These are phyloP conservation scores for Tuber melanosporum DNA, from an alignment of 495 filamentous ascomycete genomes.

Conservation along the genomic window DNA sequence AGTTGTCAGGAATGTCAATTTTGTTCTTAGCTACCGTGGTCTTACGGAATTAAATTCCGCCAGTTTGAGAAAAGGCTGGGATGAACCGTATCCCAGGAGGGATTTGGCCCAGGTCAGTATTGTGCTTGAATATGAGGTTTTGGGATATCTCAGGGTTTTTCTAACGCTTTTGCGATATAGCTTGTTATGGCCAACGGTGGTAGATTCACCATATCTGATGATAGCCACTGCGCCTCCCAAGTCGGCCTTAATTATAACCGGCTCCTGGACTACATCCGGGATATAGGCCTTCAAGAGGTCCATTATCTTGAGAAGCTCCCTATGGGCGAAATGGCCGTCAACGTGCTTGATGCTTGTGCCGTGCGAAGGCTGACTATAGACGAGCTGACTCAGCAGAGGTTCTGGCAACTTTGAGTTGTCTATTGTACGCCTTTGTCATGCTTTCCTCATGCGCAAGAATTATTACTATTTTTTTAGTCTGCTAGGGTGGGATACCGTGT, in stretches of 20 bases:
- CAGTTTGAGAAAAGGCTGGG: conserved; percentile 79
- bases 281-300: conserved; percentile 48
- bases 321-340: conserved; percentile 35
- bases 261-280: conserved; percentile 54
- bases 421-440: neutral
- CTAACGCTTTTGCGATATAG: conserved; percentile 43
- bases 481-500: neutral
- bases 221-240: conserved; percentile 79
- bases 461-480: neutral
- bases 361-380: conserved; percentile 32
- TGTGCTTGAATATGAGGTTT: neutral
- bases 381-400: conserved; percentile 22
- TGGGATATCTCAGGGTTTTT: conserved; percentile 2
- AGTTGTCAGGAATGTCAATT: conserved; percentile 64
- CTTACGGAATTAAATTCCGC: conserved; percentile 83
- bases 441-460: neutral
- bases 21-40: conserved; percentile 65
- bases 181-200: conserved; percentile 62
- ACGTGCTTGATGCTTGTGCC: conserved; percentile 38
- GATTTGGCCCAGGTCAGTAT: conserved; percentile 67
- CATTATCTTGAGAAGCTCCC: conserved; percentile 40
- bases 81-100: conserved; percentile 76
- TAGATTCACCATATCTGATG: conserved; percentile 78
- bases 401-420: conserved; percentile 31
- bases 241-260: conserved; percentile 60